A percentile compares a stretch with the other conserved stretches of the same genome.
These are phyloP conservation scores for Tulasnella sp. DNA, from an alignment of 768 basidiomycete genomes.

Conservation along the genomic window DNA sequence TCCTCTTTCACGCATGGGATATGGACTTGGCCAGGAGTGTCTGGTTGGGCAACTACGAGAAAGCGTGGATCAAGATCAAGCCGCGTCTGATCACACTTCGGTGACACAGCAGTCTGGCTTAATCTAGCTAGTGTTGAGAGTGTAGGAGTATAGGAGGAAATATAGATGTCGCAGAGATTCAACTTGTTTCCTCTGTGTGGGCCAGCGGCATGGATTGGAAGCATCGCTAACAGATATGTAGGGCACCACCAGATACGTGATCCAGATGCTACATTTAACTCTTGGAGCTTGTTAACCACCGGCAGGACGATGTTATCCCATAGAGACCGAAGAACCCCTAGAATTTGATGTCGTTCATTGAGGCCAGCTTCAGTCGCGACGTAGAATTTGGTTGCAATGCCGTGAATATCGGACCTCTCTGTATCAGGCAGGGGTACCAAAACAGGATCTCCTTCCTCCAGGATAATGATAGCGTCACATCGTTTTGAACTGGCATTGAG, in stretches of 20 bases:
- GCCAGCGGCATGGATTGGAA: neutral
- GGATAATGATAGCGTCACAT: neutral
- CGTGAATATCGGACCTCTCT: neutral
- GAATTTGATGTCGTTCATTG: neutral
- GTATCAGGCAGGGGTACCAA: neutral
- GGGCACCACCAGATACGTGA: neutral
- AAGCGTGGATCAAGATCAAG: neutral
- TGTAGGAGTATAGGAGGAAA: neutral
- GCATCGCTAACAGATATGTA: neutral
- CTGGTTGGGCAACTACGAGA: neutral
- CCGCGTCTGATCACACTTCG: no score
- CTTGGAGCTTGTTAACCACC: neutral
- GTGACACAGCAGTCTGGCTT: neutral
- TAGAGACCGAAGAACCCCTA: neutral
- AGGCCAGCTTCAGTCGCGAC: neutral
- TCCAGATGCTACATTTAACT: neutral
- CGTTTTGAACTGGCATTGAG: neutral
- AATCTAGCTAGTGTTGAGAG: neutral
- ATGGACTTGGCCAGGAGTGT: neutral
- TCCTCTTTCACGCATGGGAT: neutral
- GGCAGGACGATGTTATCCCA: neutral
- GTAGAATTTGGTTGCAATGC: neutral
- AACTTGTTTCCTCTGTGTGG: neutral
- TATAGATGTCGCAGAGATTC: neutral
- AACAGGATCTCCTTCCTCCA: neutral